A percentile compares a stretch with the other conserved stretches of the same genome.
Conservation (phyloP, 2,329 filamentous ascomycete genomes). For the Balansia obtecta region DNA sequence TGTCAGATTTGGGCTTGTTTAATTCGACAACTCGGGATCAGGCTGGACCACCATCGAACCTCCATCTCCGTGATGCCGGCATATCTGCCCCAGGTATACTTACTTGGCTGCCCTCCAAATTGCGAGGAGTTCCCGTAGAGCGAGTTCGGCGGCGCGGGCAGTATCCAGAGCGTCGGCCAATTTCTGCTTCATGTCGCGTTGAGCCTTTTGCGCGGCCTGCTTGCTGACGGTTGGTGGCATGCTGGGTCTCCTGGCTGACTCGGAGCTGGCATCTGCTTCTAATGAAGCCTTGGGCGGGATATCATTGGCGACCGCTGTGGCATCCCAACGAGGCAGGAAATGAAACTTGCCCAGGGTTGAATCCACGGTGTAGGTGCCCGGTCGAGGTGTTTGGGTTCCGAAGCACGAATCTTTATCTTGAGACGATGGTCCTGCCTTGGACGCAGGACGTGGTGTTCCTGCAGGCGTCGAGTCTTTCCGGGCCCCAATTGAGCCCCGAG, state of each 20-base stretch:
- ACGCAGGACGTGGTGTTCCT: slow-evolving; percentile 32
- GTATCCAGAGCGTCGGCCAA: slow-evolving; percentile 62
- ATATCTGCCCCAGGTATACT: slow-evolving; percentile 21
- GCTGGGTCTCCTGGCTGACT: slow-evolving; percentile 22
- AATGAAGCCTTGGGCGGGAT: slow-evolving; percentile 35
- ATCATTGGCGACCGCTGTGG: slow-evolving; percentile 67
- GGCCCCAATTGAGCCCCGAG: slow-evolving; percentile 49
- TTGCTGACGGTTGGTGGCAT: slow-evolving; percentile 34
- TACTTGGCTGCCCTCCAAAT: slow-evolving; percentile 77
- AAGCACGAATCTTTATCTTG: slow-evolving; percentile 26
- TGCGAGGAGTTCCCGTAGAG: slow-evolving; percentile 68
- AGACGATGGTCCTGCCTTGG: slow-evolving; percentile 25
- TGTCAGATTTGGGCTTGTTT: slow-evolving; percentile 4
- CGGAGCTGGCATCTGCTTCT: slow-evolving; percentile 22
- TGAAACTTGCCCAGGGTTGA: slow-evolving; percentile 41
- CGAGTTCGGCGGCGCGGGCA: slow-evolving; percentile 73
- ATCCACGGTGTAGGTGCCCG: slow-evolving; percentile 30
- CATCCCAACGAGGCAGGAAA: slow-evolving; percentile 56
- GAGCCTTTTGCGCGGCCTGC: slow-evolving; percentile 43
- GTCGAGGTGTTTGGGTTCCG: slow-evolving; percentile 28
- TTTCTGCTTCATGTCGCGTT: slow-evolving; percentile 51
- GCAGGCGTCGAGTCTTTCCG: slow-evolving; percentile 48
- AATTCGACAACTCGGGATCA: background rate
- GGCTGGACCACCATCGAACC: background rate
- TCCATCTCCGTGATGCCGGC: too few species aligned